Base-by-base conservation (phyloP, 1,284 basidiomycete genomes). In the Sanghuangporus baumii region DNA sequence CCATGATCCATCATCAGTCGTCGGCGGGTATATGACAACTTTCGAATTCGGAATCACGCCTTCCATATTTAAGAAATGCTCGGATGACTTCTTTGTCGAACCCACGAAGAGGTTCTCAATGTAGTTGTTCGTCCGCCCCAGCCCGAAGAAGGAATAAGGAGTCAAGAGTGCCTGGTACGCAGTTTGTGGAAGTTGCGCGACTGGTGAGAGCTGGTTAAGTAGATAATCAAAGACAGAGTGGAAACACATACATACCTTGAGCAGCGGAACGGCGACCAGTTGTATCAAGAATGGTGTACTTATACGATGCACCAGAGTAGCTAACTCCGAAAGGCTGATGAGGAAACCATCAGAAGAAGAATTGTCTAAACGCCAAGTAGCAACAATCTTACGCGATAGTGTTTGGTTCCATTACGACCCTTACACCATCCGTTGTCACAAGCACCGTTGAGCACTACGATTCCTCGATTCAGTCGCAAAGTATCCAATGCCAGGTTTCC, bases 61-160 rank as follows among this genome's bases (percentile, higher is more conserved):
- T 72, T 99, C 97, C 79, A 99, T 88, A 69, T 90, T 88, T 72
- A 96, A 92, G 67, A 79, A 91, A 71, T 97, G 91, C 52, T 86
- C 73, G 43, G 75, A 69, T 4, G 80, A 23, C 67, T 91, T 86
- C 36, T 92, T 82, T 3, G 94, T 96, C 1, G 92, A 89, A 12
- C 95, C 95, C 8, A 96, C 90, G 71, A 95, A 94, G 3, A 97
- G 81, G 72, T 95, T 96, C 79, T 99, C 97, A 70, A 99, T 94
- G 76, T 99, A 99, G 74, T 99, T 99, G 77, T 99, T 99, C n/a
- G 96, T 99, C 50, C 97, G 85, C 0, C 97, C 97, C 2, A 99
- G 86, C 0, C 97, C 97, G 71, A 99, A 94, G 81, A 96, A 98
- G 2, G 93, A 86, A 71, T 98, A 98, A 0, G 97, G 96, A 1